These are phyloP conservation scores for Clarkia xantiana DNA, from an alignment of 345 rosid genomes.

Conservation along the genomic window DNA sequence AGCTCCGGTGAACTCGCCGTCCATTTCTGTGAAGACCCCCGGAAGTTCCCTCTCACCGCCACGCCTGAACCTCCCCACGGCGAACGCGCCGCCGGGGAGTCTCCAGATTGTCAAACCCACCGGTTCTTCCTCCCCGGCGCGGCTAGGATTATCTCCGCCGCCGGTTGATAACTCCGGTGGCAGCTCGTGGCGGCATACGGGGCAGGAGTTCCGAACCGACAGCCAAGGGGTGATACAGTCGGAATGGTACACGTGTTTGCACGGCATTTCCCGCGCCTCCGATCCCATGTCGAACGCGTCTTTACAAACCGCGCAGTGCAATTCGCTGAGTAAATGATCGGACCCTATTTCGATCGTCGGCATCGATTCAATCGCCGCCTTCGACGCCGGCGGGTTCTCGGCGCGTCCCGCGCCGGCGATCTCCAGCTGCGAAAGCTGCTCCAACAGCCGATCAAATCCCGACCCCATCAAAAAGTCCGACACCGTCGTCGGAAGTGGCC, in stretches of 20 bases:
- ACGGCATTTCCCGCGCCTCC: conserved; percentile 67
- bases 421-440: conserved; percentile 52
- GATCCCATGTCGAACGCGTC: conserved; percentile 46
- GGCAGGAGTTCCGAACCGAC: conserved; percentile 55
- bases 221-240: conserved; percentile 74
- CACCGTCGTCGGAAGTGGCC: conserved; percentile 53
- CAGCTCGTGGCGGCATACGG: conserved; percentile 53
- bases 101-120: no score
- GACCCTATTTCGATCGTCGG: conserved; percentile 37
- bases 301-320: conserved; percentile 64
- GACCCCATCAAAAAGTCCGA: conserved; percentile 65
- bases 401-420: conserved; percentile 34
- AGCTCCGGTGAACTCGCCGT: no score
- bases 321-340: conserved; percentile 23
- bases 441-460: conserved; percentile 52
- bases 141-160: neutral
- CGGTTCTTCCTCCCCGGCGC: neutral
- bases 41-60: no score
- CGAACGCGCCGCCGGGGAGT: no score
- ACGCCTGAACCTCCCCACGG: no score
- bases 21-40: no score
- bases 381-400: conserved; percentile 60
- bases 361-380: conserved; percentile 50
- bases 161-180: conserved; percentile 23
- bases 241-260: conserved; percentile 56